These are phyloP conservation scores for Peronospora destructor DNA, from an alignment of 352 stramenopile genomes.

Conservation along the genomic window DNA sequence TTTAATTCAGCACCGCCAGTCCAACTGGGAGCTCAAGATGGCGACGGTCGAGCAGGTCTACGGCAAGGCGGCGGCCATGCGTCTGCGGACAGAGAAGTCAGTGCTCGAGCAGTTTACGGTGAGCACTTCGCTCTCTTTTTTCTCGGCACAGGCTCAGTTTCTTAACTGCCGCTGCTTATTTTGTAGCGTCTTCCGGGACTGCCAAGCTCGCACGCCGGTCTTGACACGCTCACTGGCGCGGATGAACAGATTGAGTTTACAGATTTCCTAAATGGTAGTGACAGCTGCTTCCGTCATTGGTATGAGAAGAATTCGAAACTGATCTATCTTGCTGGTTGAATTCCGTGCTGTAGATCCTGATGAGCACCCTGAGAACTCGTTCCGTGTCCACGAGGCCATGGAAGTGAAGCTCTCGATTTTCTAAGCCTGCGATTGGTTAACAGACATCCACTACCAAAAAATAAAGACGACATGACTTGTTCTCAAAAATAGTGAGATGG, in stretches of 20 bases:
- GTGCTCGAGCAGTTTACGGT: conserved; percentile 80
- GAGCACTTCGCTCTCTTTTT: conserved; percentile 1
- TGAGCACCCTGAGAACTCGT: conserved; percentile 71
- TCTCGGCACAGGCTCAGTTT: background rate
- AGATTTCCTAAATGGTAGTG: conserved; percentile 75
- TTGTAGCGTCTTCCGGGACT: conserved; percentile 73
- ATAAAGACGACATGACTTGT: background rate
- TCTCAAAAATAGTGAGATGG: conserved; percentile 1
- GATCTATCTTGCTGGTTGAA: conserved; percentile 5
- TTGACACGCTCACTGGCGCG: conserved; percentile 73
- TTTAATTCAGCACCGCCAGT: conserved; percentile 45
- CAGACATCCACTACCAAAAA: conserved; percentile 6
- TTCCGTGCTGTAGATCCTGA: conserved; percentile 45
- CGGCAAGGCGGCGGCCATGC: conserved; percentile 84
- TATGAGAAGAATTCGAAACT: background rate
- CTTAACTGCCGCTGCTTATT: background rate
- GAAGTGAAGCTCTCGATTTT: conserved; percentile 87
- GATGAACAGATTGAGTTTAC: conserved; percentile 78
- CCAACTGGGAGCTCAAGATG: conserved; percentile 86
- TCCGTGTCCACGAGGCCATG: conserved; percentile 84
- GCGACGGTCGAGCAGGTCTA: conserved; percentile 84
- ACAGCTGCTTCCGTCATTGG: background rate
- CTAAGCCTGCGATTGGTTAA: conserved; percentile 32
- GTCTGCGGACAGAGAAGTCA: conserved; percentile 83
- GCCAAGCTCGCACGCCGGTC: conserved; percentile 60